Evolutionary conservation across 345 rosid genomes (phyloP), one percentile per base, ranked within the genome.

Genomic region (Dipteronia dyeriana): DNA sequence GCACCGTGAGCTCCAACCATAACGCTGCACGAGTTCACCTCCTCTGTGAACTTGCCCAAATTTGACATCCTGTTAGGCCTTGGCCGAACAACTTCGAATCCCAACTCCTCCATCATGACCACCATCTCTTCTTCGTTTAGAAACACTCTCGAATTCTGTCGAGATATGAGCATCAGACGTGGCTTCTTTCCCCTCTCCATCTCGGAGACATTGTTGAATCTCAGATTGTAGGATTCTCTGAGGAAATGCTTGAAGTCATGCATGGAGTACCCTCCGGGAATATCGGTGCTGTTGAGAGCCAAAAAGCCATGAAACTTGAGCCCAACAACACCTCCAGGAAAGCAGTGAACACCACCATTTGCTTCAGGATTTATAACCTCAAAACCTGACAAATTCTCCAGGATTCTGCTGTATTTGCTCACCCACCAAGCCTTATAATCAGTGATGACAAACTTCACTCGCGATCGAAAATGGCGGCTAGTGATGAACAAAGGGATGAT

Each of bases 401-500:
- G 51, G 38, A 80, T 26, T 56, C 66, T 73, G 7, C 47, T 75
- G 83, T 80, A 87, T 49, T 80, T 87, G 5, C 56, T 60, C 23
- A 87, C 84, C 90, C 86, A 85, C 77, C 82, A 75, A 3, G 74
- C 64, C 23, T 76, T 63, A 64, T 65, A 79, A 45, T 88, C 83
- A 9, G 83, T 78, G 75, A 79, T 78, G 53, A 88, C 62, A 19
- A 88, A 84, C 53, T 77, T 76, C 1, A 89, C 60, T 1, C 75
- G 71, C 0, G 82, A 79, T 60, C 8, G 29, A 38, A 85, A 87
- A 56, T 79, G 86, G 45, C 70, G 81, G 34, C 72, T 61, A 1
- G 92, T 87, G 74, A 86, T 72, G 85, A 83, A 87, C n/a, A 84
- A 65, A 9, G 92, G 88, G 56, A 88, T 75, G 17, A 87, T 73